These are phyloP conservation scores for Pleurotus ostreatus DNA, from an alignment of 768 basidiomycete species.

Conservation along the genomic window DNA sequence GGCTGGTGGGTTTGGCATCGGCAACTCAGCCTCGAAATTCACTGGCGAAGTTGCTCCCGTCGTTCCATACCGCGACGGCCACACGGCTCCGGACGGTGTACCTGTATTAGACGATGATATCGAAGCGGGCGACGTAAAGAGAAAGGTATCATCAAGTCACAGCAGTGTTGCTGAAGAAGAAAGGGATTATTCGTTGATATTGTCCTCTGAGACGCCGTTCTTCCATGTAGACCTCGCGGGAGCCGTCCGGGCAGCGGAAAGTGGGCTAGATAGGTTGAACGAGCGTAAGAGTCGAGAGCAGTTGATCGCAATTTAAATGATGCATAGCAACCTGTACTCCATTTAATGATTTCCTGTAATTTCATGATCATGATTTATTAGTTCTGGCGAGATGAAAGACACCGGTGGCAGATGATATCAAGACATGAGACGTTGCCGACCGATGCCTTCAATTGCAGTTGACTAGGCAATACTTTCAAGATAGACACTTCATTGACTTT, in stretches of 20 bases:
- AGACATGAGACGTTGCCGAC: too few species aligned
- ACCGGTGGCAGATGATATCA: too few species aligned
- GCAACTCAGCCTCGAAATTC: slow-evolving; percentile 34
- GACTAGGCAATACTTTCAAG: too few species aligned
- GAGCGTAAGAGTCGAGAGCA: too few species aligned
- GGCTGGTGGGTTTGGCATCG: slow-evolving; percentile 87
- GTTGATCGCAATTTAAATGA: too few species aligned
- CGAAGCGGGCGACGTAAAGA: slow-evolving; percentile 32
- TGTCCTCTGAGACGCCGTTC: slow-evolving; percentile 64
- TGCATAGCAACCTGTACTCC: too few species aligned
- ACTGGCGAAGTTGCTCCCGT: slow-evolving; percentile 73
- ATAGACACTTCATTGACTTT: too few species aligned
- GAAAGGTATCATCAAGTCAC: slow-evolving; percentile 13
- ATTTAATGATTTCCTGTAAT: too few species aligned
- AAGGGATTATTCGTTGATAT: slow-evolving; percentile 33
- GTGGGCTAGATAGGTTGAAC: slow-evolving; percentile 23
- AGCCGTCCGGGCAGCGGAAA: slow-evolving; percentile 70
- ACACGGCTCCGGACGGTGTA: slow-evolving; percentile 20
- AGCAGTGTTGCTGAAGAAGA: slow-evolving; percentile 6
- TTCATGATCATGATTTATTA: too few species aligned
- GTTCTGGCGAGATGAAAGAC: too few species aligned
- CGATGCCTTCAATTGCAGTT: too few species aligned
- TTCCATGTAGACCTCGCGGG: slow-evolving; percentile 86
- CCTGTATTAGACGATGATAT: slow-evolving; percentile 24
- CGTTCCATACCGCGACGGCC: slow-evolving; percentile 56